These are phyloP conservation scores for Scheffersomyces ergatensis DNA, from an alignment of 805 yeast species.

Conservation along the genomic window DNA sequence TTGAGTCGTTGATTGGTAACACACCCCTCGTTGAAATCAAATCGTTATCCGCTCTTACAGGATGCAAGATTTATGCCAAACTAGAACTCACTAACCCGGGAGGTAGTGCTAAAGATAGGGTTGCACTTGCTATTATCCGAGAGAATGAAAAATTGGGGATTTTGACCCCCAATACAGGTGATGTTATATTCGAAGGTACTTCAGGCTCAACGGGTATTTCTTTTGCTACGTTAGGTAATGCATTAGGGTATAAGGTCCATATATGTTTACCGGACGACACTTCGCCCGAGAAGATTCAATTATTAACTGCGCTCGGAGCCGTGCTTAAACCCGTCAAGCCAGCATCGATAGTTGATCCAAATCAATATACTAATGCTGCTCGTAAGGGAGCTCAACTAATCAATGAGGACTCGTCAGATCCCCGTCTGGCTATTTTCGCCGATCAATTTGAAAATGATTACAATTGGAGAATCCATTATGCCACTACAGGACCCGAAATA, in stretches of 20 bases:
- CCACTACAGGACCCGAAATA: conserved; percentile 92
- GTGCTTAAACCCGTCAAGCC: conserved; percentile 83
- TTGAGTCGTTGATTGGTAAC: conserved; percentile 81
- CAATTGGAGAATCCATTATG: conserved; percentile 83
- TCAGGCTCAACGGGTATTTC: conserved; percentile 97
- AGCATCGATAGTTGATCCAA: conserved; percentile 91
- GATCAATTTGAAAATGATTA: conserved; percentile 93
- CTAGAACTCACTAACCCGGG: conserved; percentile 87
- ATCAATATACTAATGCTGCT: conserved; percentile 90
- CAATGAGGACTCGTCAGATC: conserved; percentile 34
- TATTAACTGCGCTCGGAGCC: conserved; percentile 77
- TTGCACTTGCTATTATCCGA: conserved; percentile 79
- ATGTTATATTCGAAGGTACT: conserved; percentile 89
- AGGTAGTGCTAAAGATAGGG: conserved; percentile 94
- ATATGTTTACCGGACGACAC: conserved; percentile 97
- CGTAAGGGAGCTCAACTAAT: conserved; percentile 58
- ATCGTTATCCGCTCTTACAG: conserved; percentile 69
- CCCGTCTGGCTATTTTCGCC: conserved; percentile 73
- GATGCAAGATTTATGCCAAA: conserved; percentile 83
- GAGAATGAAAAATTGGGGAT: conserved; percentile 62
- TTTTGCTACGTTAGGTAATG: conserved; percentile 83
- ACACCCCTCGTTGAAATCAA: conserved; percentile 79
- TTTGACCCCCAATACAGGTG: conserved; percentile 59
- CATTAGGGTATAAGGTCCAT: conserved; percentile 85
- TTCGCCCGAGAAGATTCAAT: conserved; percentile 72